Conservation (phyloP, 495 filamentous ascomycete species). For the Aspergillus steynii region DNA sequence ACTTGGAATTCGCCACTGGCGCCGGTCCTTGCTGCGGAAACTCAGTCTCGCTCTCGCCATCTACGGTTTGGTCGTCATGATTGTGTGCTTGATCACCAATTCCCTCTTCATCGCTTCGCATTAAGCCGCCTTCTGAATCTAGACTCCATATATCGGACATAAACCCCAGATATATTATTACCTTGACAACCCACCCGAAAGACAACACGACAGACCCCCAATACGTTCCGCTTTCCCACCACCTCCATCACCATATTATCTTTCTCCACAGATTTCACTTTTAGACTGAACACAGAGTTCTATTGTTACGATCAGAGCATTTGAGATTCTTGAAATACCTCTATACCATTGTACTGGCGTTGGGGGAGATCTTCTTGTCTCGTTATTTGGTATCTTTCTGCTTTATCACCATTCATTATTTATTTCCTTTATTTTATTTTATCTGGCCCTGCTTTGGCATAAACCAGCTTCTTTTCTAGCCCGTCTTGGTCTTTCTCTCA, state of each 20-base stretch:
- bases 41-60: constrained; percentile 73
- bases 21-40: constrained; percentile 62
- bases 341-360: constrained; percentile 19
- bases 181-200: neutral
- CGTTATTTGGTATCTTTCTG: neutral
- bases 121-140: constrained; percentile 22
- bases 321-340: neutral
- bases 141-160: neutral
- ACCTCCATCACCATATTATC: constrained; percentile 1
- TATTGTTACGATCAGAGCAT: constrained; percentile 1
- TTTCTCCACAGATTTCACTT: neutral
- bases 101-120: constrained; percentile 66
- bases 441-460: neutral
- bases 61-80: constrained; percentile 88
- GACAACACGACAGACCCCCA: neutral
- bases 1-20: constrained; percentile 56
- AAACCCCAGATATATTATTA: neutral
- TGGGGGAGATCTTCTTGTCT: constrained; percentile 1
- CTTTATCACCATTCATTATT: neutral
- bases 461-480: neutral
- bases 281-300: neutral
- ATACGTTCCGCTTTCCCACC: neutral
- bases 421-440: constrained; percentile 3
- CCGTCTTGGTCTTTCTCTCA: neutral
- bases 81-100: constrained; percentile 82